Percentiles rank a stretch among this genome's conserved stretches.
These are phyloP conservation scores for Beauveria scarabaeidicola DNA, from an alignment of 2,329 filamentous ascomycete species.

Conservation along the genomic window DNA sequence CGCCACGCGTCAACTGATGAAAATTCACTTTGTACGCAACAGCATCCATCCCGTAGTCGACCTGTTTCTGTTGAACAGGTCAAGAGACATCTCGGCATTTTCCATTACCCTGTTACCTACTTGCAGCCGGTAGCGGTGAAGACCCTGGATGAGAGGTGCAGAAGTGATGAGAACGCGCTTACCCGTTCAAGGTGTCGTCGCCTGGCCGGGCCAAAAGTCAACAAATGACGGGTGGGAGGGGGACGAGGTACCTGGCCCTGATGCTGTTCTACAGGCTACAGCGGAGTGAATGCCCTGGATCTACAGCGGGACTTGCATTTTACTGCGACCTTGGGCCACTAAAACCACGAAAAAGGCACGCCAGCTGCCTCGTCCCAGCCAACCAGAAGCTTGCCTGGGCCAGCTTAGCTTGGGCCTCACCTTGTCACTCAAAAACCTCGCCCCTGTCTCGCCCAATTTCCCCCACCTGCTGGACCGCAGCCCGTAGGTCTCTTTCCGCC, in stretches of 20 bases:
- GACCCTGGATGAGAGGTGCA: background rate
- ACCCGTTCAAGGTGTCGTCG: background rate
- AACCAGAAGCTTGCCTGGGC: background rate
- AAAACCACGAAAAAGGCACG: background rate
- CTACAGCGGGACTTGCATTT: background rate
- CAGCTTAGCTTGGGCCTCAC: conserved; percentile 2
- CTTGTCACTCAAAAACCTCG: background rate
- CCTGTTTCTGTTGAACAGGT: background rate
- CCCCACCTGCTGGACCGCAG: conserved; percentile 29
- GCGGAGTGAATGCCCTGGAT: background rate
- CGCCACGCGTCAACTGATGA: background rate
- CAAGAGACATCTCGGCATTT: background rate
- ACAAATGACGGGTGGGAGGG: background rate
- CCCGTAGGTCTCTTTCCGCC: background rate
- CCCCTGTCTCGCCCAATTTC: conserved; percentile 35
- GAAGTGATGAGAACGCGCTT: conserved; percentile 4
- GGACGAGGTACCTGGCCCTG: background rate
- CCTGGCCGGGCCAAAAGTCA: background rate
- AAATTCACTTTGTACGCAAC: too few species aligned
- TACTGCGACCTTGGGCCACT: background rate
- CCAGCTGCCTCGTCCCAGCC: background rate
- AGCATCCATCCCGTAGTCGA: too few species aligned
- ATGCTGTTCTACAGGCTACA: background rate
- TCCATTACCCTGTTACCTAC: background rate
- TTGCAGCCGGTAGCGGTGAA: conserved; percentile 3